Conservation (phyloP, 768 basidiomycete genomes). For the Podaxis sp. region DNA sequence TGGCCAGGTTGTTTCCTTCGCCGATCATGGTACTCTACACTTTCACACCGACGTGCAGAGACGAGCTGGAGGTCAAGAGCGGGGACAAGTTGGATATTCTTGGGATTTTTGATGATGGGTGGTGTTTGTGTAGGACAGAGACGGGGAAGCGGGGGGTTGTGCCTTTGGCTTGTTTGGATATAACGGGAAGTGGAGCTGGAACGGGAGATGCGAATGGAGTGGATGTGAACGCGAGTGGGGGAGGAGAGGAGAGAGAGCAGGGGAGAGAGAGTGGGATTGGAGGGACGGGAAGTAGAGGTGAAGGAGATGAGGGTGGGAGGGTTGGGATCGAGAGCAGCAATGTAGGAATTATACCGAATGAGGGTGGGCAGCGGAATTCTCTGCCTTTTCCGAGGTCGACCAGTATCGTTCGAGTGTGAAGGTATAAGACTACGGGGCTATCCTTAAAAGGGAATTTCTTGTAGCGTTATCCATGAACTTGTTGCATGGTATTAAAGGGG, state of each 20-base stretch:
- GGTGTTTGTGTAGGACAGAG: constrained; percentile 6
- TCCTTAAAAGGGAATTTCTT: too few relatives aligned
- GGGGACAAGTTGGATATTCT: neutral
- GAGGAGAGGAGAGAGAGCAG: too few relatives aligned
- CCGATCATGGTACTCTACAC: neutral
- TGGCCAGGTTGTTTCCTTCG: neutral
- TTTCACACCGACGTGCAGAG: neutral
- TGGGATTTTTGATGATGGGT: constrained; percentile 9
- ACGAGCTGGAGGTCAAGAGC: neutral
- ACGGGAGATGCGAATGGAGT: neutral
- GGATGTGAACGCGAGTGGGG: neutral
- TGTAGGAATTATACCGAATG: too few relatives aligned
- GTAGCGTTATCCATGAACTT: too few relatives aligned
- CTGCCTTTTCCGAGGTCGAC: too few relatives aligned
- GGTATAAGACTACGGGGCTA: too few relatives aligned
- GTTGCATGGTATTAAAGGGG: too few relatives aligned
- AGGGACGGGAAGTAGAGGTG: too few relatives aligned
- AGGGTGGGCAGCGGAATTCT: too few relatives aligned
- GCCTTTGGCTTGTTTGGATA: constrained; percentile 3
- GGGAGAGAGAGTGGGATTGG: neutral
- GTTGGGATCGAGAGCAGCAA: too few relatives aligned
- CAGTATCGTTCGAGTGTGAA: too few relatives aligned
- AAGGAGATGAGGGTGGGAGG: too few relatives aligned
- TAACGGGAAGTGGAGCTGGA: neutral
- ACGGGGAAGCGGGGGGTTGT: neutral